Evolutionary conservation across 805 yeast genomes (phyloP), one percentile per base, ranked within the genome.

Genomic region (Candida insectalens): DNA sequence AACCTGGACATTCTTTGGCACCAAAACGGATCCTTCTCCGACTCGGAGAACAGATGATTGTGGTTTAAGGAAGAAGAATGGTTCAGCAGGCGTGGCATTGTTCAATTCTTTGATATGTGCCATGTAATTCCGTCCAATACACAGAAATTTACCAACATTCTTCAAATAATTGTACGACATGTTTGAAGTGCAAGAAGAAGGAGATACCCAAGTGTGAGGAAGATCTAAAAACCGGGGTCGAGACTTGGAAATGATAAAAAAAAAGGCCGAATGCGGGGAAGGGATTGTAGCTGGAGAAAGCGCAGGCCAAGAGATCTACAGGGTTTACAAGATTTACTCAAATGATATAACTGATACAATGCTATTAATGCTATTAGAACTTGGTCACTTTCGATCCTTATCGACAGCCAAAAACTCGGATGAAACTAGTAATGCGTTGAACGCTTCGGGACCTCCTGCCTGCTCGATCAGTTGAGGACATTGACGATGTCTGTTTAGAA

Each of bases 91-190:
- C 15, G 71, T 67, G 17, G 72, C 58, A 53, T 88, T 92, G 65
- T 83, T 81, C 37, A 92, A 65, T 56, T 92, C 99, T 41, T 80
- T 72, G 52, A 87, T 83, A 50, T 92, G 99, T 15, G 95, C 96
- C n/a, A 85, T 94, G 54, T 87, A 92, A 59, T 92, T 92, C 48
- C 98, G 79, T 29, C 98, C 99, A 44, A 92, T 89, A 58, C 98
- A 92, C 13, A 92, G 71, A 50, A 89, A 73, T 60, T 92, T 92
- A 25, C 78, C 69, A 2, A 84, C 87, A 14, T 61, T 49, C 36
- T 71, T 74, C 27, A 77, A 60, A 52, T 79, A 82, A 15, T 39
- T 39, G 48, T 50, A 64, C 23, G 71, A 63, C 76, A 71, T 71
- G 23, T n/a, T n/a, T n/a, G 23, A 7, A 12, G 23, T 12, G 23